These are phyloP conservation scores for Bipolaris cookei DNA, from an alignment of 2,329 filamentous ascomycete species.

Conservation along the genomic window DNA sequence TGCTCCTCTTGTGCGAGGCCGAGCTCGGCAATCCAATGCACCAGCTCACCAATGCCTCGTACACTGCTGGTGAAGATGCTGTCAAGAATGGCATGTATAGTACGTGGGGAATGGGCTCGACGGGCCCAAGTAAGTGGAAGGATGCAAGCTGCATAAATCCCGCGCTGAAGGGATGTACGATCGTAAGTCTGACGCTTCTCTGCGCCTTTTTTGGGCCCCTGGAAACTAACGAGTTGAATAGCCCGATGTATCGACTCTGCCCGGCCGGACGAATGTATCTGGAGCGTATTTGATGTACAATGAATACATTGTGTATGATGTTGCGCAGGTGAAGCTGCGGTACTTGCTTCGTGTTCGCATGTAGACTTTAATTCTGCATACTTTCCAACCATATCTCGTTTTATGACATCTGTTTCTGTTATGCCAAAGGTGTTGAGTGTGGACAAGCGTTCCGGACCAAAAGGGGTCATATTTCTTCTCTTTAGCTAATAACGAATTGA, in stretches of 20 bases:
- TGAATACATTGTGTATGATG: conserved; percentile 75
- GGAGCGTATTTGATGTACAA: conserved; percentile 67
- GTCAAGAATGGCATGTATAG: conserved; percentile 65
- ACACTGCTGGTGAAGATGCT: conserved; percentile 68
- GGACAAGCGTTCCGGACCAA: not conserved
- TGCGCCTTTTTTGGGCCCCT: not conserved
- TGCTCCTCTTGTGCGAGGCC: conserved; percentile 84
- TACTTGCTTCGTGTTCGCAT: conserved; percentile 68
- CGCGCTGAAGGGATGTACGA: conserved; percentile 70
- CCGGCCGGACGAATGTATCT: conserved; percentile 57
- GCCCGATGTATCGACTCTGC: conserved; percentile 46
- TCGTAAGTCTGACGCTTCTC: conserved; percentile 59
- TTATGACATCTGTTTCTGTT: not conserved
- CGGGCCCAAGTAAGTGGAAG: conserved; percentile 73
- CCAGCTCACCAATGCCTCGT: conserved; percentile 64
- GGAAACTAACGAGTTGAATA: conserved; percentile 19
- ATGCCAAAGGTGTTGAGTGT: not conserved
- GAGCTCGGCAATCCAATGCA: conserved; percentile 79
- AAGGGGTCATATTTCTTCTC: not conserved
- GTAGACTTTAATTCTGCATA: conserved; percentile 10
- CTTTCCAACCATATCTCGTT: not conserved
- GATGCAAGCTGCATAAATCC: conserved; percentile 72
- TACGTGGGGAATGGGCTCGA: conserved; percentile 73
- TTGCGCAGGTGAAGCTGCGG: conserved; percentile 71
- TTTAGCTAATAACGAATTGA: not conserved